Evolutionary conservation across 139 green algal species (phyloP).

Genomic region (Coccomyxa sp.): DNA sequence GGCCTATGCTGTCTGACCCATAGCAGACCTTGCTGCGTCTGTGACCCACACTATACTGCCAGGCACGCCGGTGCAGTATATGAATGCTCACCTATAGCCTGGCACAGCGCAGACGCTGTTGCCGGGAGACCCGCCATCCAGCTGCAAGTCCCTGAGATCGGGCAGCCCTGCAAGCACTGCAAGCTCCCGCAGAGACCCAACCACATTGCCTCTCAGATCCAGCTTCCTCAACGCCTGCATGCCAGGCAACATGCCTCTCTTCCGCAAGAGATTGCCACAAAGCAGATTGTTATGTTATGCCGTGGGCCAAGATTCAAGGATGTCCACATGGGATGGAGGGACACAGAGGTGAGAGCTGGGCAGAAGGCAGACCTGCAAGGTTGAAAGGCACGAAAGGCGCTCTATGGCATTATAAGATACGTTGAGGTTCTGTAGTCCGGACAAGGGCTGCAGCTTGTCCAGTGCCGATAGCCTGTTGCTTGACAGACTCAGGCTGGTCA

Average conservation of each 20-base stretch:
- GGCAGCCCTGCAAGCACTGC: conserved; percentile 49
- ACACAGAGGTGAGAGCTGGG: background rate
- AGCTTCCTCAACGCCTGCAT: conserved; percentile 32
- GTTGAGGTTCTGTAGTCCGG: conserved; percentile 42
- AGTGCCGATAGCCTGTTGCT: conserved; percentile 57
- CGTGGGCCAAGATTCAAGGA: background rate
- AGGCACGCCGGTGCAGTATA: too few species aligned
- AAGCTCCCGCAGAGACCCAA: conserved; percentile 46
- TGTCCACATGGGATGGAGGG: background rate
- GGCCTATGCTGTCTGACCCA: too few species aligned
- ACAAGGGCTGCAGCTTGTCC: conserved; percentile 32
- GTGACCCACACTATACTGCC: too few species aligned
- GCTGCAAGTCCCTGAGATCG: conserved; percentile 39
- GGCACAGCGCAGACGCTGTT: conserved; percentile 50
- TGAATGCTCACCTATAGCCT: conserved; percentile 26
- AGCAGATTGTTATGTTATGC: background rate
- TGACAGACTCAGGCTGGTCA: conserved; percentile 63
- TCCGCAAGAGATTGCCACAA: background rate
- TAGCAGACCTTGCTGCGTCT: too few species aligned
- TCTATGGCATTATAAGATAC: conserved; percentile 62
- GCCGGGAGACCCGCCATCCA: conserved; percentile 33
- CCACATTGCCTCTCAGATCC: conserved; percentile 56
- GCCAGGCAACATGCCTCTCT: conserved; percentile 30
- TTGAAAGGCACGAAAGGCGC: conserved; percentile 14
- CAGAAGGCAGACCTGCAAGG: background rate